Base-by-base conservation (phyloP, 257 asterid genomes). In the Solanum pimpinellifolium region DNA sequence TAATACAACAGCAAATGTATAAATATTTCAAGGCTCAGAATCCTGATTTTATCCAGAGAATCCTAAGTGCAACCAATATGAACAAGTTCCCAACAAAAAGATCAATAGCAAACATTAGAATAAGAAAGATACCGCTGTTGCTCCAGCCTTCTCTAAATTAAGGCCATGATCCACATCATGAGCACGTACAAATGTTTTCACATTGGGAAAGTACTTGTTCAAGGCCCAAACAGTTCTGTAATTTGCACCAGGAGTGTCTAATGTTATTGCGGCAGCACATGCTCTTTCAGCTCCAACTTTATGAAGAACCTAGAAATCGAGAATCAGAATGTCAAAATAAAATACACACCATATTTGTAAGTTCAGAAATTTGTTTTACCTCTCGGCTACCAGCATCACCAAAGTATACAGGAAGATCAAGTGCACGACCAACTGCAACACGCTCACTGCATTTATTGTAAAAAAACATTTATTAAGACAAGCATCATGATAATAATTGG, bases 331-430 rank as follows among this genome's bases (percentile, higher is more conserved):
- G 39, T 89, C 77, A 85, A 7, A 88, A 87, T 81, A 76, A 69
- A 88, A 83, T 29, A 52, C 15, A 82, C 37, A 23, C 87, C 86
- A 49, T 76, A 75, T 27, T 81, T 89, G 68, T 39, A 88, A 77
- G n/a, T 59, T 77, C 56, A 86, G 85, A 82, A 66, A 69, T 88
- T 85, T 20, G 29, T 66, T 83, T 91, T 88, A 97, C 99, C 98
- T 97, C 99, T 86, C 98, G 95, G 86, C 99, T 97, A 86, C 99
- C 99, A 72, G 99, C 98, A 92, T 97, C 99, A 83, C 99, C 99
- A 92, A 97, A 97, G 91, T 93, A 97, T 85, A 97, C 99, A 47
- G 99, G 99, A 93, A 97, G 99, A 91, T 97, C 99, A 91, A 97
- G 99, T 88, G 94, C 96, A 75, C 99, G 99, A 52, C 99, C 99